Evolutionary conservation across 805 yeast species (phyloP), one percentile per base, ranked within the genome.

Genomic region (Candida chauliodis): DNA sequence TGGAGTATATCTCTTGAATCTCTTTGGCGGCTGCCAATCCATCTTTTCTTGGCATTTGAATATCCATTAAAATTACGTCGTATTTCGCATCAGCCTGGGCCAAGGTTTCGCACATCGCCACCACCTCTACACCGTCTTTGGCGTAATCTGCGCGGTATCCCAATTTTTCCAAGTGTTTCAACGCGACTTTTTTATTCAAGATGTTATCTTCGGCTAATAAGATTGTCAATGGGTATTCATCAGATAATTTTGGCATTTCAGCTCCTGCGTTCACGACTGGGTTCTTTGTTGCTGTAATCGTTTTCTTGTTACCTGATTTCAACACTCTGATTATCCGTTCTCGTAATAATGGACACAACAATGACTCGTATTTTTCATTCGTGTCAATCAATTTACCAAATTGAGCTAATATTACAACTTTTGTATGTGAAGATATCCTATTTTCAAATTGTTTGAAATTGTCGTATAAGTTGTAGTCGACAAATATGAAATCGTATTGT

Each of bases 201-300:
- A 68, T 60, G 37, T 73, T 76, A 41, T 79, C 84, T 46, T 78
- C 82, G 3, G 79, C 81, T 5, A 79, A 56, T 20, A 78, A 51
- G 11, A 77, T 71, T 21, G 61, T 52, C 19, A 79, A 58, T 4
- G 81, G 81, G 29, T 42, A 43, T 17, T 43, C 46, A n/a, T 13
- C 21, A 13, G 47, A 37, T 25, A 46, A 38, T 27, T 30, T 31
- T 2, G 30, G 5, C 15, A 10, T 8, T 13, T 11, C 16, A 19
- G 8, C 8, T 8, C 15, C 14, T 6, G 16, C 6, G 4, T 3
- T 15, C 4, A 19, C 24, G 10, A 13, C 10, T 14, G 9, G 21
- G 15, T 11, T 33, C 22, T 29, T 21, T 4, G 13, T 23, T 8
- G 13, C 8, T 2, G 6, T 5, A 10, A 14, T 22, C 8, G 30